Evolutionary conservation across 257 asterid genomes (phyloP).

Genomic region (Solanum paucissectum): DNA sequence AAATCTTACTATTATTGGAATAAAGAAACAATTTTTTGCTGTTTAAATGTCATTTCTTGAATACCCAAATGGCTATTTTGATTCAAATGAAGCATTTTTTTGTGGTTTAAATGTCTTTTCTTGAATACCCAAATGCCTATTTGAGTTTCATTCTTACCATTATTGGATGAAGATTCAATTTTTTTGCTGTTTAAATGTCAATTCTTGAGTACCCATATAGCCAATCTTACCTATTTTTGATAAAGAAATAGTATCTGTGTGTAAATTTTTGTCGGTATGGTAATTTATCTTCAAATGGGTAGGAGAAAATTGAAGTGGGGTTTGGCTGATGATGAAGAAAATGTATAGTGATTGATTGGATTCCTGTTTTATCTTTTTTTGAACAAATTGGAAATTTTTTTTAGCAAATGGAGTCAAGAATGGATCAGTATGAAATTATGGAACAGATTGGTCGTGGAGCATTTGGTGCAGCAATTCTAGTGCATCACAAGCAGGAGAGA

Average conservation of each 20-base stretch:
- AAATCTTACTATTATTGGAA: background rate
- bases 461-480: constrained; percentile 98
- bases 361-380: background rate
- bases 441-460: constrained; percentile 99
- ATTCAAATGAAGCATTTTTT: background rate
- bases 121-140: background rate
- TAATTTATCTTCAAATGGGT: background rate
- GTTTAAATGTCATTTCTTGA: background rate
- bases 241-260: background rate
- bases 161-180: background rate
- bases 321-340: background rate
- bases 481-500: constrained; percentile 81
- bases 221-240: background rate
- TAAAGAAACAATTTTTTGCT: background rate
- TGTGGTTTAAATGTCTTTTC: background rate
- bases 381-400: background rate
- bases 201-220: background rate
- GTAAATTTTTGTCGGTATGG: background rate
- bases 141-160: background rate
- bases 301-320: background rate
- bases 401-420: constrained; percentile 61
- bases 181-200: background rate
- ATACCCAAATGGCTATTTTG: background rate
- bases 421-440: constrained; percentile 99
- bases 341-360: background rate